Evolutionary conservation across 1,139 yeast species (phyloP), one percentile per base, ranked within the genome.

Genomic region (Lodderomyces beijingensis): DNA sequence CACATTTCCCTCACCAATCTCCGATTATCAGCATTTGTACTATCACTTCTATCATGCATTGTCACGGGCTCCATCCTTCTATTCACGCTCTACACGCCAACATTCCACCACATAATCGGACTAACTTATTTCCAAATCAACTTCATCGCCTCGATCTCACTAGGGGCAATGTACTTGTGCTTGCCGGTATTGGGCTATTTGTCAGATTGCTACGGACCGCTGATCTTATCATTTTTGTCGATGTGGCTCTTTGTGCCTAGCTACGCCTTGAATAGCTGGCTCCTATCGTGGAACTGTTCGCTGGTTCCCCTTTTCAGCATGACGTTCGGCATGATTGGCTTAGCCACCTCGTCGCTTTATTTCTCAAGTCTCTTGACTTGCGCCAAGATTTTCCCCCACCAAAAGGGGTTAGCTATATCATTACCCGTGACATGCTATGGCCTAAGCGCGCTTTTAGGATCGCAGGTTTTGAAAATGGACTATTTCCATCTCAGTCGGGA

Each of bases 341-440:
- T 79, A 38, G 93, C 93, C 8, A 85, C 96, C 0, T 80, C 94
- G 4, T 69, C 94, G 4, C 63, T 86, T 28, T 88, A 83, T 56
- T 83, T 88, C 50, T 73, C 86, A 40, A 76, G 88, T 29, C 62
- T 88, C 39, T 65, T 88, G 22, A 83, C 94, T 1, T 86, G 96
- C 58, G 94, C 96, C 2, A 79, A 81, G 45, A 73, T 87, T 16
- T 84, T 77, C 48, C 94, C 95, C 0, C 63, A 76, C 23, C 69
- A 68, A 30, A 83, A 85, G 40, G 84, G 95, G 2, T 59, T 89
- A 40, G 84, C 95, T 25, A 87, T 91, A 29, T 82, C 95, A 30
- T 70, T 85, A 24, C 97, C 97, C 0, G 89, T 91, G 3, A 77
- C 94, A 1, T 81, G 84, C 42, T 88, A 83, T 55, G 97, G 97